phyloP scores from a whole-genome alignment of 768 basidiomycete species.

The Daedaleopsis nitida region DNA sequence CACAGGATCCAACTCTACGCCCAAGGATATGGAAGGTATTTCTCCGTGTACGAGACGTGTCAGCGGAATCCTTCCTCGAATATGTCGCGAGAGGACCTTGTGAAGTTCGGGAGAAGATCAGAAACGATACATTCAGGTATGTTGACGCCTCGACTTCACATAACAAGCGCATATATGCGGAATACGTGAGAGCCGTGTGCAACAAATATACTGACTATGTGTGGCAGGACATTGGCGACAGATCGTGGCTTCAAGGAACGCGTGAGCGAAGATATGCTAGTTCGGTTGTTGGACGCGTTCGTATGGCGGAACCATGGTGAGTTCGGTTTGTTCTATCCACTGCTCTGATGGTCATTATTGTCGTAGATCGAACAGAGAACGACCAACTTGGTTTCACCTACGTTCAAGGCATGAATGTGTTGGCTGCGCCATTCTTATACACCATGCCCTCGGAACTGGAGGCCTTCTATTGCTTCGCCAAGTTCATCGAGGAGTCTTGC shows the following conservation, averaged over 20 bases:
- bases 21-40: constrained; percentile 95
- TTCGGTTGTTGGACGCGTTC: constrained; percentile 95
- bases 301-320: constrained; percentile 93
- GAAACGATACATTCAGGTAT: constrained; percentile 95
- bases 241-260: constrained; percentile 98
- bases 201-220: neutral
- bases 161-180: too few relatives aligned
- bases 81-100: constrained; percentile 86
- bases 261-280: constrained; percentile 95
- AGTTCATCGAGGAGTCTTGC: constrained; percentile 93
- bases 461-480: constrained; percentile 95
- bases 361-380: constrained; percentile 69
- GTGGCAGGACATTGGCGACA: constrained; percentile 82
- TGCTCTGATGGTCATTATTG: neutral
- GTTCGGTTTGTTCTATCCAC: neutral
- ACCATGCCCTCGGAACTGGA: constrained; percentile 98
- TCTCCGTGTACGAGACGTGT: constrained; percentile 75
- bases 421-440: constrained; percentile 96
- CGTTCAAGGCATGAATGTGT: constrained; percentile 99
- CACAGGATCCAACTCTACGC: constrained; percentile 79
- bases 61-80: constrained; percentile 72
- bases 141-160: constrained; percentile 2
- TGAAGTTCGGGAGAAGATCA: constrained; percentile 87
- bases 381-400: constrained; percentile 91
- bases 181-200: neutral